A percentile compares a stretch with the other conserved stretches of the same genome.
phyloP scores from a whole-genome alignment of 208 protist species.

The Trypanosoma vivax region DNA sequence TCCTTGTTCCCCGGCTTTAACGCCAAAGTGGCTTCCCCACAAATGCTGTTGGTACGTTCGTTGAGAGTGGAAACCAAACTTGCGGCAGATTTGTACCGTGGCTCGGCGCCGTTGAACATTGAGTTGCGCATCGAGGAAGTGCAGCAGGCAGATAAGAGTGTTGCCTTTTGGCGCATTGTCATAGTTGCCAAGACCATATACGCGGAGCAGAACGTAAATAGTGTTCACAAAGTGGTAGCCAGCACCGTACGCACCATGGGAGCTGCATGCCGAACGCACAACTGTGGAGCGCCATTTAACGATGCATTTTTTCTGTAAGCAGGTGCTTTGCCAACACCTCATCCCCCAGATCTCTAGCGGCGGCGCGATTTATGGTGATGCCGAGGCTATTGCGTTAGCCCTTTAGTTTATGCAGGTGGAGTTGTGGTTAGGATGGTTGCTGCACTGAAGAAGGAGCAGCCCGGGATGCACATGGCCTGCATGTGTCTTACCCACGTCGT shows the following conservation, averaged over 20 bases:
- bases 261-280: slow-evolving; percentile 4
- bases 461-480: too few species aligned
- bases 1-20: slow-evolving; percentile 74
- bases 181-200: slow-evolving; percentile 40
- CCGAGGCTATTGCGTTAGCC: too few species aligned
- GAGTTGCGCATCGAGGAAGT: slow-evolving; percentile 42
- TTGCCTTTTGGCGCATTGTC: slow-evolving; percentile 45
- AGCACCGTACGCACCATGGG: neutral
- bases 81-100: slow-evolving; percentile 47
- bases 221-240: slow-evolving; percentile 4
- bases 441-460: too few species aligned
- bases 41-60: slow-evolving; percentile 19
- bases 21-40: slow-evolving; percentile 18
- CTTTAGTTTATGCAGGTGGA: too few species aligned
- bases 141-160: slow-evolving; percentile 16
- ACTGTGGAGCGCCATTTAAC: slow-evolving; percentile 4
- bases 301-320: slow-evolving; percentile 14
- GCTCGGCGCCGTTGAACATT: slow-evolving; percentile 50
- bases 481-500: too few species aligned
- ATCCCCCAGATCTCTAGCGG: too few species aligned
- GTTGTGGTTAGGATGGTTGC: too few species aligned
- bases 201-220: slow-evolving; percentile 33
- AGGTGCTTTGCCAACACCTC: too few species aligned
- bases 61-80: slow-evolving; percentile 17
- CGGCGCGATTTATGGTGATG: too few species aligned